Evolutionary conservation across 192 early-diverging fungal species (phyloP), one percentile per base, ranked within the genome.

Genomic region (Radiomyces spectabilis): DNA sequence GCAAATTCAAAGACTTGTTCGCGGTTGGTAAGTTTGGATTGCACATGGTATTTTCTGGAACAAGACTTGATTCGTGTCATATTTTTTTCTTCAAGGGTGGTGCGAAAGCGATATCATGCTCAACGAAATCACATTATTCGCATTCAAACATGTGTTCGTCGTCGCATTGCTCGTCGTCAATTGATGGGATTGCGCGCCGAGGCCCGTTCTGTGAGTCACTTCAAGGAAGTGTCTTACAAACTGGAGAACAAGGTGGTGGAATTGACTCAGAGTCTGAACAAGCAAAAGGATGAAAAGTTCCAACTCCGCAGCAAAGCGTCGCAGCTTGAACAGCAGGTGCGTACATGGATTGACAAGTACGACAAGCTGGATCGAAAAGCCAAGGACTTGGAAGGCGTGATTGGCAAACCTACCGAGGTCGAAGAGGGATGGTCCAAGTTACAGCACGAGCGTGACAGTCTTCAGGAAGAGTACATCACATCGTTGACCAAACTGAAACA

Each of bases 231-330:
- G 25, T 92, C 93, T 26, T 92, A 90, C 67, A 88, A 87, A 73
- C 76, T 99, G 9, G 97, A 99, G 70, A 83, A 79, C 75, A 97
- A 95, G 76, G 90, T 99, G 54, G 85, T 98, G 63, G 91, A 92
- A 67, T 77, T 99, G 59, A 95, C 93, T 16, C 90, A 88, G 55
- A 74, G 69, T 41, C 65, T 94, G 30, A 77, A 77, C 35, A 67
- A 73, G 45, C 72, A 78, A 57, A 78, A 77, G 51, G 73, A 85
- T 60, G 89, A 92, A 61, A 84, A 87, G 71, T 76, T 78, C 29
- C 44, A 55, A 16, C 65, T 85, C 39, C 65, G 73, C 35, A 74
- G 78, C 57, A 57, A 57, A 27, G 34, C 55, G 2, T 21, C 39
- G 2, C 44, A 43, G 10, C 8, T 57, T 8, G 91, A 92, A 66